Conservation (phyloP, 768 basidiomycete genomes). For the Baorangia bicolor region DNA sequence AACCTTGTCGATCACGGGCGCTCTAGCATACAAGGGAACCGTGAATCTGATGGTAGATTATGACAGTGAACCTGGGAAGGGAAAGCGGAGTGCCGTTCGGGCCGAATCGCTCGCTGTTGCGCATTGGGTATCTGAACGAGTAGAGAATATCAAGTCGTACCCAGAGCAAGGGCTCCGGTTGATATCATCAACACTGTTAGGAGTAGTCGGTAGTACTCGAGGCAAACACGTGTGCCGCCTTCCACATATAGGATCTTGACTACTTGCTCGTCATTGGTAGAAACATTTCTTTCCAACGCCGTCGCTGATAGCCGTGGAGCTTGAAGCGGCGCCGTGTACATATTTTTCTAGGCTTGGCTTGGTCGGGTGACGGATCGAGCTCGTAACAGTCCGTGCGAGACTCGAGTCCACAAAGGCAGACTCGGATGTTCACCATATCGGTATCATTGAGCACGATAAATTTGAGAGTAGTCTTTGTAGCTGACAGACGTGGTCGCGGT, state of each 20-base stretch:
- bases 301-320: conserved; percentile 12
- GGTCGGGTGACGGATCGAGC: too few species aligned
- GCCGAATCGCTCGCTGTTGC: not conserved
- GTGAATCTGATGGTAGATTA: not conserved
- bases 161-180: not conserved
- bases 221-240: conserved; percentile 21
- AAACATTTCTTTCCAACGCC: conserved; percentile 1
- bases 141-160: not conserved
- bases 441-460: not conserved
- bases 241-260: not conserved
- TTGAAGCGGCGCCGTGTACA: conserved; percentile 3
- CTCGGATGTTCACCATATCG: not conserved
- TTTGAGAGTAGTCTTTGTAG: too few species aligned
- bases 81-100: conserved; percentile 25
- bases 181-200: conserved; percentile 10
- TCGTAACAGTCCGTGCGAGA: too few species aligned
- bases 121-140: not conserved
- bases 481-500: not conserved
- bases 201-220: conserved; percentile 13
- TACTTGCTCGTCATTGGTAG: not conserved
- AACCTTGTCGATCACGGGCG: conserved; percentile 16
- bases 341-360: too few species aligned
- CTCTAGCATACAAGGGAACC: conserved; percentile 3
- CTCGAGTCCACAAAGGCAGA: too few species aligned
- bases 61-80: conserved; percentile 6